Percentiles rank a stretch among this genome's conserved stretches.
Evolutionary conservation across 2,329 filamentous ascomycete genomes (phyloP).

Genomic region (Pestalotiopsis sp.): DNA sequence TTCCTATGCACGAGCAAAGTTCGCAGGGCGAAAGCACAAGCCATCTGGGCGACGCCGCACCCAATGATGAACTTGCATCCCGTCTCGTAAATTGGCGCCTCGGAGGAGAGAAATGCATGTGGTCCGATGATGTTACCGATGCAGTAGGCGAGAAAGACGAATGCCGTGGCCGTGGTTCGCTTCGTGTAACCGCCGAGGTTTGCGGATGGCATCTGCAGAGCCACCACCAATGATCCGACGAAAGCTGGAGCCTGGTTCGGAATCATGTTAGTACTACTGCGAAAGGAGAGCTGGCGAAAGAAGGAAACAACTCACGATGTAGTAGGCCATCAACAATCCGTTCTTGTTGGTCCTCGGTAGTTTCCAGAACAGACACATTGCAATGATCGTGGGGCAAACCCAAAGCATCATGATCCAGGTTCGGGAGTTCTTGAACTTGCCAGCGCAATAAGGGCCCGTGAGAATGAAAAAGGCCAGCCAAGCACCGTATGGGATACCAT

Average conservation of each 20-base stretch:
- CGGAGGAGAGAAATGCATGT: conserved; percentile 45
- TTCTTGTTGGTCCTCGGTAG: conserved; percentile 42
- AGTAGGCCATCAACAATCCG: conserved; percentile 54
- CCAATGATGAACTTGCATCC: conserved; percentile 54
- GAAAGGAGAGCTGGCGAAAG: not conserved
- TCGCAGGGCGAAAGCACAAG: conserved; percentile 36
- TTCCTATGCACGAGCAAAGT: conserved; percentile 39
- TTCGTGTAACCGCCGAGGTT: conserved; percentile 53
- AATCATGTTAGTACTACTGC: not conserved
- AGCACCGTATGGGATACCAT: conserved; percentile 57
- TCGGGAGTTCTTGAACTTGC: conserved; percentile 50
- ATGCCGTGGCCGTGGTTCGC: conserved; percentile 45
- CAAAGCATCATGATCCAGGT: conserved; percentile 56
- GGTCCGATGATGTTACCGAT: conserved; percentile 50
- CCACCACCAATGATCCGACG: conserved; percentile 54
- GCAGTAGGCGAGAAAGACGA: conserved; percentile 49
- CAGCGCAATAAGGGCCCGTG: conserved; percentile 53
- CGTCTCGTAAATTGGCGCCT: conserved; percentile 51
- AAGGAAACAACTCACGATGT: conserved; percentile 35
- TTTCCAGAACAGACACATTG: conserved; percentile 52
- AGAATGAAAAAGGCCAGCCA: conserved; percentile 58
- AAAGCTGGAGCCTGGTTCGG: conserved; percentile 27
- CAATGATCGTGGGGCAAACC: conserved; percentile 53
- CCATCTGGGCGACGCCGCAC: conserved; percentile 45
- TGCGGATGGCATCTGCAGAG: conserved; percentile 52